Evolutionary conservation across 2,329 filamentous ascomycete species (phyloP).

Genomic region (Pseudogymnoascus sp.): DNA sequence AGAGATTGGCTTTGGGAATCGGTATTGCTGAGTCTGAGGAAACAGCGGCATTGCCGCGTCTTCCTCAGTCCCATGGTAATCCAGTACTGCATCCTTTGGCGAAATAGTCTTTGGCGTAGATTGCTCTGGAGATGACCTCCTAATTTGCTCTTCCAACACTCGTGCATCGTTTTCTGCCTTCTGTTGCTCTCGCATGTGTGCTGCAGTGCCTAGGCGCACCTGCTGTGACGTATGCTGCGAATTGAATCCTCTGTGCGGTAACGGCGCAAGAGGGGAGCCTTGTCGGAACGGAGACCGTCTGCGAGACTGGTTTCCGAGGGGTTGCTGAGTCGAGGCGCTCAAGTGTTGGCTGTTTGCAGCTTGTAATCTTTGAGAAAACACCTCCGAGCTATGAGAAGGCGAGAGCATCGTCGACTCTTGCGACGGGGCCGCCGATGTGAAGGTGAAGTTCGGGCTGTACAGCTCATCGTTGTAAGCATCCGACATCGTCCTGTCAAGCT

Average conservation of each 20-base stretch:
- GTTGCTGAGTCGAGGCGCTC: conserved; percentile 44
- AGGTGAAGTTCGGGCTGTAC: conserved; percentile 61
- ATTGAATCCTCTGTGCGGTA: conserved; percentile 30
- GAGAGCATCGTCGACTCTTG: conserved; percentile 31
- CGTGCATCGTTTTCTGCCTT: conserved; percentile 51
- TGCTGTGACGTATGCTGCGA: conserved; percentile 22
- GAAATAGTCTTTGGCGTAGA: conserved; percentile 79
- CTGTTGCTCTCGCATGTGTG: conserved; percentile 51
- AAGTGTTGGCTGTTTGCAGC: conserved; percentile 69
- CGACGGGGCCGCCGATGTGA: conserved; percentile 47
- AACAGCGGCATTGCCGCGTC: conserved; percentile 67
- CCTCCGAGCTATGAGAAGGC: conserved; percentile 43
- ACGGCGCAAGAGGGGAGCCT: conserved; percentile 52
- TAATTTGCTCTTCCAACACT: conserved; percentile 33
- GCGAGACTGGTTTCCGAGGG: conserved; percentile 39
- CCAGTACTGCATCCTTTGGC: conserved; percentile 81
- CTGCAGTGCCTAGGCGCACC: conserved; percentile 43
- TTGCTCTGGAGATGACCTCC: conserved; percentile 28
- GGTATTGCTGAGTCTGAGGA: conserved; percentile 42
- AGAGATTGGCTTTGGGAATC: conserved; percentile 18
- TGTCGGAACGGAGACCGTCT: conserved; percentile 76
- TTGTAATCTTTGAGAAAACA: conserved; percentile 69
- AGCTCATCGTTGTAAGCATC: conserved; percentile 79
- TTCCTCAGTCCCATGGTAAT: conserved; percentile 70
- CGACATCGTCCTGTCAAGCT: conserved; percentile 78